A percentile compares a stretch with the other conserved stretches of the same genome.
Evolutionary conservation across 495 filamentous ascomycete genomes (phyloP).

Genomic region (Coniosporium apollinis): DNA sequence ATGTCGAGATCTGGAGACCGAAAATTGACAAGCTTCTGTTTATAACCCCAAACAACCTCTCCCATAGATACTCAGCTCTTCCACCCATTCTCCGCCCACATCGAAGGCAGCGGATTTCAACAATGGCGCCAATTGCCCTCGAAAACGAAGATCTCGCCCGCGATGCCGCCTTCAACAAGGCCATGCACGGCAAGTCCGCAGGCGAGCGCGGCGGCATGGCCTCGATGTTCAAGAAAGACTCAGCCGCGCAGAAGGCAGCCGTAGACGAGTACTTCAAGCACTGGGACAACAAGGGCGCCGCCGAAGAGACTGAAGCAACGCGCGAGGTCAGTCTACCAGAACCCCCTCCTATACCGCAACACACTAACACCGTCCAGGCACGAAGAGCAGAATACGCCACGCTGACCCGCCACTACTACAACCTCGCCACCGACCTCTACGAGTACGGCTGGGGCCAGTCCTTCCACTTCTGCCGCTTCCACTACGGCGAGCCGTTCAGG

Average conservation of each 20-base stretch:
- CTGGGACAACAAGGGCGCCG: constrained; percentile 86
- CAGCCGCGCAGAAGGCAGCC: constrained; percentile 66
- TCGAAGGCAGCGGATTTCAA: no score
- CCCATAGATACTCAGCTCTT: no score
- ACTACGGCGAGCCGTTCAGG: constrained; percentile 69
- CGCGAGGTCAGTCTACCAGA: constrained; percentile 42
- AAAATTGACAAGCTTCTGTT: no score
- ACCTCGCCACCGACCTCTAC: constrained; percentile 92
- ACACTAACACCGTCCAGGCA: constrained; percentile 30
- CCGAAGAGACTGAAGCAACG: constrained; percentile 61
- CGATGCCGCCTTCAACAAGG: constrained; percentile 88
- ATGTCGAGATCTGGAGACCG: no score
- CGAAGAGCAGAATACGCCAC: constrained; percentile 86
- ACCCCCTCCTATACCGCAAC: neutral
- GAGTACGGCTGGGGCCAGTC: constrained; percentile 91
- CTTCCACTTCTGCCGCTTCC: constrained; percentile 98
- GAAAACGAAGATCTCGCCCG: constrained; percentile 75
- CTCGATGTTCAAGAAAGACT: constrained; percentile 76
- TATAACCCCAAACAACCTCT: no score
- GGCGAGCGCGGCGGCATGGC: constrained; percentile 52
- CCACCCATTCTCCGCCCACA: no score
- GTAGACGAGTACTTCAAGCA: constrained; percentile 99
- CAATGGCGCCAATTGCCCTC: constrained; percentile 55
- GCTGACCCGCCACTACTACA: constrained; percentile 95
- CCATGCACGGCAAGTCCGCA: constrained; percentile 74